Conservation (phyloP, 257 asterid genomes). For the Henckelia pumila region DNA sequence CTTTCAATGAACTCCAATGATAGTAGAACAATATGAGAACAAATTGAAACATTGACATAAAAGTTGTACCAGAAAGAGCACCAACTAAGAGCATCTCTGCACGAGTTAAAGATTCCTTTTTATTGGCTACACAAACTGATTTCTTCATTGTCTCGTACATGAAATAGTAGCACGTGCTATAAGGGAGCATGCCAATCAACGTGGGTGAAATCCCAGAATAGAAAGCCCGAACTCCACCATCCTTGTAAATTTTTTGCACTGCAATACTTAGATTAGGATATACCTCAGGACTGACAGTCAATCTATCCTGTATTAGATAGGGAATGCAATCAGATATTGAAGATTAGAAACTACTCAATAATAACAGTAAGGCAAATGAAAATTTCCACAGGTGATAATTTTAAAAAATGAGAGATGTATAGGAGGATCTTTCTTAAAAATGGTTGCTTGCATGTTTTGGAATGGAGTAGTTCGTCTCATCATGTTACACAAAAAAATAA, state of each 20-base stretch:
- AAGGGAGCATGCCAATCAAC: slow-evolving; percentile 94
- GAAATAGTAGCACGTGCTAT: slow-evolving; percentile 91
- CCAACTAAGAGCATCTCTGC: slow-evolving; percentile 85
- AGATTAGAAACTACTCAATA: neutral
- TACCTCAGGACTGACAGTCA: slow-evolving; percentile 76
- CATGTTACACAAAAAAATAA: neutral
- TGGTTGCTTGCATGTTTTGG: neutral
- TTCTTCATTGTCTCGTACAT: slow-evolving; percentile 92
- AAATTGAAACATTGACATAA: neutral
- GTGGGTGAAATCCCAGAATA: slow-evolving; percentile 84
- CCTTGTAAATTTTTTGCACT: slow-evolving; percentile 56
- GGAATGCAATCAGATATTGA: slow-evolving; percentile 2
- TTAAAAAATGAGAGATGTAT: neutral
- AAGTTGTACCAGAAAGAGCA: slow-evolving; percentile 76
- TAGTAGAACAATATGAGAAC: neutral
- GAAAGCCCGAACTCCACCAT: slow-evolving; percentile 69
- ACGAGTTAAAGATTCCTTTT: slow-evolving; percentile 61
- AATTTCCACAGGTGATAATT: neutral
- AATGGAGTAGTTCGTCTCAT: neutral
- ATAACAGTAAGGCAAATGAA: neutral
- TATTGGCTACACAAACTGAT: slow-evolving; percentile 68
- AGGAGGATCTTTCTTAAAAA: neutral
- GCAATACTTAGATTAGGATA: slow-evolving; percentile 80
- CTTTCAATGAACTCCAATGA: neutral
- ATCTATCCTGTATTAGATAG: slow-evolving; percentile 64